Evolutionary conservation across 2,329 filamentous ascomycete genomes (phyloP), one percentile per base, ranked within the genome.

Genomic region (Sodiomyces alkalinus): DNA sequence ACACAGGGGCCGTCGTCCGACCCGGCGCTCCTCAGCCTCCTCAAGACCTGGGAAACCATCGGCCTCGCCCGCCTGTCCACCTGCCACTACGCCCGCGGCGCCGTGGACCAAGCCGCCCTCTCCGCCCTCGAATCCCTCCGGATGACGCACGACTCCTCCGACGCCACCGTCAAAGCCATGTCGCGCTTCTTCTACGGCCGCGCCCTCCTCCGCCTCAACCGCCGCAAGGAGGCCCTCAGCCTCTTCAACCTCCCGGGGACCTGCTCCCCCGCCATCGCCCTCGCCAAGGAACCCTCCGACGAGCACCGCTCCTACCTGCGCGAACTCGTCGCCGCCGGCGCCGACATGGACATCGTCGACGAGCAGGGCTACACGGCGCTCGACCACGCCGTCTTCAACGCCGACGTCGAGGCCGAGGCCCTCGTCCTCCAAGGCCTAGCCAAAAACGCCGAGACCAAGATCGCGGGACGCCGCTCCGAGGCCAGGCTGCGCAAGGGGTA

Each of bases 261-360:
- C 1, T 49, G 46, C 30, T 45, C 50, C 0, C 45, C 52, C 5
- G 45, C 46, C n/a, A 49, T 53, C 13, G 50, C 48, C 1, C 35
- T 58, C 12, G 51, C 45, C 38, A 55, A 50, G 30, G 54, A 56
- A 30, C 50, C 50, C 1, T 55, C 47, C 1, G 33, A 37, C 2
- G 53, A 58, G 36, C 42, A 56, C 29, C 37, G 43, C 1, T 29
- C 36, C 2, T 55, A 55, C 30, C 33, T 56, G 3, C 28, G 28
- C 6, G 43, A 50, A 19, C 33, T 57, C 17, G 35, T 54, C 1
- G 39, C 47, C 7, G 41, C 41, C 2, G 48, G 51, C 1, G 51
- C 42, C 6, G 42, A 55, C 26, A 22, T 56, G 32, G 37, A 42
- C 13, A 32, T 43, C 4, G 29, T 39, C 3, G 52, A 58, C 23